Evolutionary conservation across 2,329 filamentous ascomycete species (phyloP).

Genomic region (Trichophyton verrucosum): DNA sequence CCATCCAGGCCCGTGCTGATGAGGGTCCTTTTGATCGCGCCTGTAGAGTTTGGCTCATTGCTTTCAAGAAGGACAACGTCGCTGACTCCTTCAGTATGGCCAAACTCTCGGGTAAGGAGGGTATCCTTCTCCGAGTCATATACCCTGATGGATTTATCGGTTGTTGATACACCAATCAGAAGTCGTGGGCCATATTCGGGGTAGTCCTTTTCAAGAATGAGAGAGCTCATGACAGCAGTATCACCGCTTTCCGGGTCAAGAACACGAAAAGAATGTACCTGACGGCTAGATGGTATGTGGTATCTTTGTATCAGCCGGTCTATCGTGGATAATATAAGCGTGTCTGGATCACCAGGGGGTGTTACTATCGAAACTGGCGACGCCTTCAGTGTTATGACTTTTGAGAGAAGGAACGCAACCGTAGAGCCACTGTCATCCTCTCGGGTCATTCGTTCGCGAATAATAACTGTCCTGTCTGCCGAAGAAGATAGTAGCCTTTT

Average conservation of each 20-base stretch:
- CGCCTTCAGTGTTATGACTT: constrained; percentile 69
- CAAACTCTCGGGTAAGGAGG: constrained; percentile 81
- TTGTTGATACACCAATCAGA: constrained; percentile 79
- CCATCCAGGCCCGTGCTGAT: constrained; percentile 69
- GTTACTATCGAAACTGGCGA: constrained; percentile 76
- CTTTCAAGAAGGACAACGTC: constrained; percentile 60
- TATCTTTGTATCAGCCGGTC: constrained; percentile 50
- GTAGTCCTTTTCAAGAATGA: constrained; percentile 48
- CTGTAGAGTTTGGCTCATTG: constrained; percentile 22
- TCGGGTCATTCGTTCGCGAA: constrained; percentile 64
- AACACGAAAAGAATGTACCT: constrained; percentile 65
- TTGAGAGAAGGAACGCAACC: constrained; percentile 63
- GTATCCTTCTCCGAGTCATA: constrained; percentile 68
- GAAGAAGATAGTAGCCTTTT: constrained; percentile 71
- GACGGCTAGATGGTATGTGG: constrained; percentile 54
- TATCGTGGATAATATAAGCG: constrained; percentile 47
- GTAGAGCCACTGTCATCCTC: constrained; percentile 43
- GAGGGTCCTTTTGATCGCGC: constrained; percentile 39
- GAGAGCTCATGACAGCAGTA: constrained; percentile 67
- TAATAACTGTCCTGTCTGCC: constrained; percentile 71
- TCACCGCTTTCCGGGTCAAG: constrained; percentile 69
- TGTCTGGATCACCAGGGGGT: constrained; percentile 47
- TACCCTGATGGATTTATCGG: constrained; percentile 85
- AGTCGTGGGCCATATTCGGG: constrained; percentile 49
- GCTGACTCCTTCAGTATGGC: constrained; percentile 87